A percentile compares a stretch with the other conserved stretches of the same genome.
These are phyloP conservation scores for Aspergillus sp. DNA, from an alignment of 2,329 filamentous ascomycete genomes.

Conservation along the genomic window DNA sequence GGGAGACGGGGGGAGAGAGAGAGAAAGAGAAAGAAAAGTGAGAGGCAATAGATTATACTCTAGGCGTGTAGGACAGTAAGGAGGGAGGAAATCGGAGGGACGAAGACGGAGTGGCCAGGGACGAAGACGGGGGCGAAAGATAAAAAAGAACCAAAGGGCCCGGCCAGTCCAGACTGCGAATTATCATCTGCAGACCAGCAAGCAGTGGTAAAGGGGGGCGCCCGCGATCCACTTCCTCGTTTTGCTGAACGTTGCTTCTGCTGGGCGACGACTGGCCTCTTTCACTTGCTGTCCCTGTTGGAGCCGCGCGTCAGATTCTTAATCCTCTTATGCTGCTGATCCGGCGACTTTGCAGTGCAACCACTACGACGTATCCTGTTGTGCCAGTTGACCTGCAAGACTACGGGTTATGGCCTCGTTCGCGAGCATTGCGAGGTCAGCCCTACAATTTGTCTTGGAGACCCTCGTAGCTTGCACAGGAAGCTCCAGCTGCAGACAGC, in stretches of 20 bases:
- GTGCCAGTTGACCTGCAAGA: no score
- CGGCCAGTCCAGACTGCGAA: conserved; percentile 1
- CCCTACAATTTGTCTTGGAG: background rate
- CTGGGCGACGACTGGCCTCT: background rate
- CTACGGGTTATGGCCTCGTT: no score
- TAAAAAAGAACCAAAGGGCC: background rate
- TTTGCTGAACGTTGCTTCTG: background rate
- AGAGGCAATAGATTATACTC: background rate
- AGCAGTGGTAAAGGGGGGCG: background rate
- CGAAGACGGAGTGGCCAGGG: background rate
- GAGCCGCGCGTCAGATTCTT: conserved; percentile 9
- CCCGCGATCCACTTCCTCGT: background rate
- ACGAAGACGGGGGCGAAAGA: conserved; percentile 1
- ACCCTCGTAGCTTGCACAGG: no score
- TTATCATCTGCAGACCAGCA: background rate
- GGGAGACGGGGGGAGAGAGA: background rate
- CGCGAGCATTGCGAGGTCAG: background rate
- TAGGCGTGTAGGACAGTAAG: background rate
- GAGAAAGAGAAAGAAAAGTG: background rate
- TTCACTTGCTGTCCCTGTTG: background rate
- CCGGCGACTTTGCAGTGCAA: no score
- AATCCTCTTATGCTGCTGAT: background rate
- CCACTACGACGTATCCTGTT: no score
- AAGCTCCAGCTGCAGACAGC: background rate
- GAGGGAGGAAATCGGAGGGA: background rate